Base-by-base conservation (phyloP, 73 alveolate species). In the Stentor coeruleus region DNA sequence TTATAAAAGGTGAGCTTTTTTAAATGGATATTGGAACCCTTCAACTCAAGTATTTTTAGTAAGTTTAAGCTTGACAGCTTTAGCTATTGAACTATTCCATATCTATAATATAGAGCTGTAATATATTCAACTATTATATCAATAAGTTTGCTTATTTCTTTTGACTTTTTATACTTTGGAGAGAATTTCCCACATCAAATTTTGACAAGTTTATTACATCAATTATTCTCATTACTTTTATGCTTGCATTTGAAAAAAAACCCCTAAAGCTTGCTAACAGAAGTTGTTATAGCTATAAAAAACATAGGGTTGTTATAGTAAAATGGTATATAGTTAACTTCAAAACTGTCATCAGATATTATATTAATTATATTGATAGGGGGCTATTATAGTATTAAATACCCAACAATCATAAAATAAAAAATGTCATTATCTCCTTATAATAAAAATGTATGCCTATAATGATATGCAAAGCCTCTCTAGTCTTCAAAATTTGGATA, bases 161-260 rank as follows among this genome's bases (percentile, higher is more conserved):
- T 66, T 66, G 79, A 40, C 0, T 20, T 20, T 20, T 1, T 66
- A 20, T 66, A 66, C 37, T 33, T 66, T 20, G 36, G 42, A 66
- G 79, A 66, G 37, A 66, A 20, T 33, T 66, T 26, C 33, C 79
- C 79, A 20, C 79, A 66, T 66, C 79, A 66, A 66, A 66, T 66
- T 33, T 26, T 66, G 2, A 66, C 37, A 26, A 26, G 49, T 26
- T 33, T 66, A 15, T 66, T 31, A 28, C 11, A 14, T 26, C 40
- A 26, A 20, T 66, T 26, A 66, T 66, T 1, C 33, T 20, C 14
- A 31, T 66, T 66, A 66, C 79, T 2, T 20, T 66, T 0, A 31
- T 26, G 14, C 33, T 26, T 33, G 36, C 79, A 0, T 66, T 33
- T 66, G 79, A 66, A 11, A 66, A 66, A 66, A 66, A 20, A 0